Base-by-base conservation (phyloP, 768 basidiomycete genomes). In the Panaeolus papilionaceus region DNA sequence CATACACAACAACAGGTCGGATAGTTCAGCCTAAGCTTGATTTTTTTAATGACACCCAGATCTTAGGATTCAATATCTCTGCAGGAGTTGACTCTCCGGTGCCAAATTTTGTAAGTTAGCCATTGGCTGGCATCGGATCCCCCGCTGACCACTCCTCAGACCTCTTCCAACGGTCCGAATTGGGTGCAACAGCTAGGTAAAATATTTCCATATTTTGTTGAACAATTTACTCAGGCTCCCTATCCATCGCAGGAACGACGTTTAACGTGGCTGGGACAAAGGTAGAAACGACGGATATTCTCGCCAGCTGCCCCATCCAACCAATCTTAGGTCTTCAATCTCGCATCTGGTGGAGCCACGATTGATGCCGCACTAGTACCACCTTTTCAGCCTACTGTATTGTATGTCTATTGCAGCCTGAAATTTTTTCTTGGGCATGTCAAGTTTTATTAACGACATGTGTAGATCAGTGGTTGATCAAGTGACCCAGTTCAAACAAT, bases 81-180 rank as follows among this genome's bases (percentile, higher is more conserved):
- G 82, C 81, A 9, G 88, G 88, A 7, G 76, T 88, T 14, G 70
- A 85, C 68, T 86, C 88, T 0, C 79, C 83, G 6, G 79, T 78
- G 47, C 87, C 88, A 14, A 83, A 84, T 49, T 83, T 79, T 68
- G 88, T 88, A 72, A 73, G 84, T 75, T 10, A n/a, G 18, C 11
- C 61, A 38, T 20, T 6, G 47, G 64, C 51, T 28, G 20, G 12
- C 54, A 61, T 23, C 65, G 18, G 28, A 38, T 26, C 33, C 18
- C 16, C 16, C 26, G 18, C 7, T 47, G 20, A 26, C 61, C 8
- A 20, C 14, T 44, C 42, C 26, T 23, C 54, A 89, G 87, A 85
- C 84, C 9, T 86, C 86, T 7, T 87, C 86, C 16, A 87, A 89
- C 72, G 88, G 89, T 18, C 88, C 83, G 0, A 90, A 88, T 73